Percentiles rank a stretch among this genome's conserved stretches.
phyloP scores from a whole-genome alignment of 805 yeast genomes.

The Tetrapisispora namnaoensis region DNA sequence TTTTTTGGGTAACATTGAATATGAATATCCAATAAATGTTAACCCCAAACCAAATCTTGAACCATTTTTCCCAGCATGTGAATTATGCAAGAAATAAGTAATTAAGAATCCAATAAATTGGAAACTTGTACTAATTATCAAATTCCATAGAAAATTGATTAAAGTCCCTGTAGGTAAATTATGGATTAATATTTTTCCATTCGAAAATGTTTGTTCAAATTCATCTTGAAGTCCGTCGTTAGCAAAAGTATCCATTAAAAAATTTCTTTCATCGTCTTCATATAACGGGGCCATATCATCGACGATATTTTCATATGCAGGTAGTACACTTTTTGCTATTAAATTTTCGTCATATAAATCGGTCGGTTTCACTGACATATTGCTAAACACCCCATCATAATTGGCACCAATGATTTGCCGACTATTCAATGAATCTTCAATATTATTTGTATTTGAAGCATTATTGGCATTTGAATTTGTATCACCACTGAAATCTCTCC shows the following conservation, averaged over 20 bases:
- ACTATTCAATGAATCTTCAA: not conserved
- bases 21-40: slow-evolving; percentile 67
- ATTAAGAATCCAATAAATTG: slow-evolving; percentile 88
- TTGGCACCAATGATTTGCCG: slow-evolving; percentile 13
- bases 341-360: slow-evolving; percentile 17
- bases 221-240: slow-evolving; percentile 63
- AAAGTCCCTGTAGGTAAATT: slow-evolving; percentile 91
- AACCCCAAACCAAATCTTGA: slow-evolving; percentile 86
- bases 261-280: slow-evolving; percentile 51
- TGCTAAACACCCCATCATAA: slow-evolving; percentile 86
- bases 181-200: slow-evolving; percentile 84
- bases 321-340: slow-evolving; percentile 48
- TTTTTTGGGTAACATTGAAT: slow-evolving; percentile 41
- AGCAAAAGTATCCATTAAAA: slow-evolving; percentile 35
- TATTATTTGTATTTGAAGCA: not conserved
- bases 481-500: not conserved
- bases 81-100: slow-evolving; percentile 85
- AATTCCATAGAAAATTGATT: slow-evolving; percentile 82
- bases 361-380: slow-evolving; percentile 84
- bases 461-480: not conserved
- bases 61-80: slow-evolving; percentile 96
- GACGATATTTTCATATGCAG: slow-evolving; percentile 90
- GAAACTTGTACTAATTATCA: slow-evolving; percentile 76
- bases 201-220: slow-evolving; percentile 35
- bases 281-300: slow-evolving; percentile 95